Percentiles rank a stretch among this genome's conserved stretches.
These are phyloP conservation scores for Begonia peltatifolia DNA, from an alignment of 306 rosid species.

Conservation along the genomic window DNA sequence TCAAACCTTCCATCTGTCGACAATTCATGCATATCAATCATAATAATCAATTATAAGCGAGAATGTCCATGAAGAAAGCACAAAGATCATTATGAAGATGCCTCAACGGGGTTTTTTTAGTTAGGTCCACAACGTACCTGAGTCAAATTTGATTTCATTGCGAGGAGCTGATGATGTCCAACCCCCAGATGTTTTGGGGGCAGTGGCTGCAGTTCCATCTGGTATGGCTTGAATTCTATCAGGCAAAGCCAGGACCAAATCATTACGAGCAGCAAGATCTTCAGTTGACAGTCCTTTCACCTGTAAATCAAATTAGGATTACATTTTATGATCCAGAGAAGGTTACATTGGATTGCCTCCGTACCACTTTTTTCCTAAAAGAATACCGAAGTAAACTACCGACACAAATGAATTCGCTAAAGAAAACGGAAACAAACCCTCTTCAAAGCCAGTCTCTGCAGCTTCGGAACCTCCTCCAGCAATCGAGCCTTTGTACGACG, in stretches of 20 bases:
- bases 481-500: constrained; percentile 89
- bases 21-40: constrained; percentile 10
- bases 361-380: no score
- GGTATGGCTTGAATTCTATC: constrained; percentile 91
- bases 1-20: constrained; percentile 70
- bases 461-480: constrained; percentile 86
- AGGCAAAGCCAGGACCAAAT: constrained; percentile 84
- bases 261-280: constrained; percentile 95
- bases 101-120: neutral
- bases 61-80: neutral
- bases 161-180: constrained; percentile 87
- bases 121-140: constrained; percentile 32
- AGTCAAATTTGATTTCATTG: constrained; percentile 80
- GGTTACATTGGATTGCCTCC: no score
- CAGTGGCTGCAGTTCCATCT: constrained; percentile 80
- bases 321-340: neutral
- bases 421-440: constrained; percentile 32
- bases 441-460: constrained; percentile 84
- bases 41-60: neutral
- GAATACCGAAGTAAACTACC: no score
- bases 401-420: neutral
- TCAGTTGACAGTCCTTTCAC: constrained; percentile 78
- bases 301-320: constrained; percentile 20
- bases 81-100: no score
- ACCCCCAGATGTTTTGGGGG: constrained; percentile 66